A percentile compares a stretch with the other conserved stretches of the same genome.
phyloP scores from a whole-genome alignment of 805 yeast species.

The Hermanozyma aechmeae region DNA sequence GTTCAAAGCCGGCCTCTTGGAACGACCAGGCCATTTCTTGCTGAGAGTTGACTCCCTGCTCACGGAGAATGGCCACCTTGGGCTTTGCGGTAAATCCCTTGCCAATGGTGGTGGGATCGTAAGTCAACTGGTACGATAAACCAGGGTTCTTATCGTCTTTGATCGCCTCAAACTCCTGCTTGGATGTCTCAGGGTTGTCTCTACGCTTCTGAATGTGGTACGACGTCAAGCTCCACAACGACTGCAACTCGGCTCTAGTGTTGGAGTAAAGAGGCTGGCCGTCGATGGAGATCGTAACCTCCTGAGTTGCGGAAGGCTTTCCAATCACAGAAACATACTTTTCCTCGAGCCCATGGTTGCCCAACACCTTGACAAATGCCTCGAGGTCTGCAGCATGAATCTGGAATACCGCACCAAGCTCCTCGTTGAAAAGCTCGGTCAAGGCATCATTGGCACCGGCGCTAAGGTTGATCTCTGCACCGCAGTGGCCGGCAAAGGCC shows the following conservation, averaged over 20 bases:
- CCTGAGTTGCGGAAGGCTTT: conserved; percentile 49
- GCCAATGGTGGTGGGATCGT: conserved; percentile 42
- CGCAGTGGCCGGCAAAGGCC: conserved; percentile 95
- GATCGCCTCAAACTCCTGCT: conserved; percentile 72
- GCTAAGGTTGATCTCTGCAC: conserved; percentile 49
- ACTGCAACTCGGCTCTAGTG: conserved; percentile 66
- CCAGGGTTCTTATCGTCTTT: conserved; percentile 86
- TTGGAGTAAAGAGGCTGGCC: conserved; percentile 38
- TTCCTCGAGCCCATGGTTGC: conserved; percentile 47
- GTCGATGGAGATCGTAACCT: conserved; percentile 38
- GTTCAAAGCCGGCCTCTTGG: conserved; percentile 87
- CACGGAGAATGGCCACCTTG: conserved; percentile 91
- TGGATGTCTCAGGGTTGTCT: conserved; percentile 88
- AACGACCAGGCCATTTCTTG: conserved; percentile 98
- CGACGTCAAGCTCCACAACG: conserved; percentile 81
- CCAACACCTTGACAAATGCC: conserved; percentile 46
- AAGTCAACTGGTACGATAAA: conserved; percentile 70
- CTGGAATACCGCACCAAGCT: conserved; percentile 95
- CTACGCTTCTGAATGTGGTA: conserved; percentile 83
- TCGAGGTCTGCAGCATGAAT: conserved; percentile 44
- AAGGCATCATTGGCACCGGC: conserved; percentile 33
- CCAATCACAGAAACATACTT: conserved; percentile 57
- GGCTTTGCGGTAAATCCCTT: conserved; percentile 39
- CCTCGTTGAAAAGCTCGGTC: conserved; percentile 76
- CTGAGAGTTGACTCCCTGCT: conserved; percentile 97